Base-by-base conservation (phyloP, 73 alveolate genomes). In the Halteria grandinella region DNA sequence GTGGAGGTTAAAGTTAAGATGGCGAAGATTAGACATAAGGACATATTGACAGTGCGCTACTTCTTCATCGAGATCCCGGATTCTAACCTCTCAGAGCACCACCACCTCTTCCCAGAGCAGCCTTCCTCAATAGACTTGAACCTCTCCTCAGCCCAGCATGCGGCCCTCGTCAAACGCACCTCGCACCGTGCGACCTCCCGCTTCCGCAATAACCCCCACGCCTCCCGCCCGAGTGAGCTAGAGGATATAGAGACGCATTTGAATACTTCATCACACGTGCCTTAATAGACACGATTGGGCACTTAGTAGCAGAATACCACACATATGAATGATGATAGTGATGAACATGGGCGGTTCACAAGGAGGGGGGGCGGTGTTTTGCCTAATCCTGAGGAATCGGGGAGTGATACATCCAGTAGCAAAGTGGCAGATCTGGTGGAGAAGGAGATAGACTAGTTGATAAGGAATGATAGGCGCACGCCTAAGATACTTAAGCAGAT, bases 401-500 rank as follows among this genome's bases (percentile, higher is more conserved):
- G 77, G 15, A 39, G 58, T 60, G 43, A 59, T 23, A 40, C 11
- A 40, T 60, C 39, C 4, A 60, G 43, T 23, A 60, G 40, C 24
- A 20, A 25, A 5, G 6, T 15, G 45, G 20, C 37, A 40, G 77
- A 60, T 24, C 43, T 60, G 18, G 20, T 60, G 5, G 77, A 60
- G 25, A 60, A 60, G 43, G 77, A 60, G 18, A 60, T 60, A 3
- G 77, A 60, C 39, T 8, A 2, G 12, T 41, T 60, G 1, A 60
- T 60, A 15, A 60, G 77, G 58, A 60, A 60, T 37, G 77, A 60
- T 60, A 60, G 43, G 20, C 37, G 77, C 20, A 60, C 77, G 10
- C 77, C 77, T 1, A 60, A 60, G 29, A 60, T 60, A 18, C 58
- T 60, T n/a, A 60, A 60, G 27, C 23, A 60, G 24, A 60, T 60